A percentile compares a stretch with the other conserved stretches of the same genome.
phyloP scores from a whole-genome alignment of 73 alveolate species.

The Stentor roeselii region DNA sequence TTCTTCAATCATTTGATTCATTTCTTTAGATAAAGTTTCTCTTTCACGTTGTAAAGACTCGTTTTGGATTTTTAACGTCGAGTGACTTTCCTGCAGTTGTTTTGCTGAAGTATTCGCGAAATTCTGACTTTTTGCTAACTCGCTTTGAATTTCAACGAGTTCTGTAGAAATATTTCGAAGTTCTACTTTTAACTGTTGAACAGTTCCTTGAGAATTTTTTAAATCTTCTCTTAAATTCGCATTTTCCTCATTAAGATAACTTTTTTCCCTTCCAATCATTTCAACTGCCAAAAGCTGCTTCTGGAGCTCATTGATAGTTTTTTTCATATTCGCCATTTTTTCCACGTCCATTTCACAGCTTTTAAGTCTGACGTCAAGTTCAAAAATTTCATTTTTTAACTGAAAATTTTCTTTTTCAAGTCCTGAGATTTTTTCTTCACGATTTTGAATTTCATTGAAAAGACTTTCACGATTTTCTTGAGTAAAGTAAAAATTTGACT shows the following conservation, averaged over 20 bases:
- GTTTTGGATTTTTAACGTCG: too few species aligned
- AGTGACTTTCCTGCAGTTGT: background rate
- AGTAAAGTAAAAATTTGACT: background rate
- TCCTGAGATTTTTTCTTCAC: background rate
- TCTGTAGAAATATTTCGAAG: background rate
- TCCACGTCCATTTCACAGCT: background rate
- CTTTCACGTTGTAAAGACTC: background rate
- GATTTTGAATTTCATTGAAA: background rate
- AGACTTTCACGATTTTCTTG: background rate
- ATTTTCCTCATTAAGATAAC: background rate
- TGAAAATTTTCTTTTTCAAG: background rate
- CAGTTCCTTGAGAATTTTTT: background rate
- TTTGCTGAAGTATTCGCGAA: background rate
- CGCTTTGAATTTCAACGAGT: background rate
- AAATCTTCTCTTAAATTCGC: background rate
- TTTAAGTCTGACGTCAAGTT: slow-evolving; percentile 3
- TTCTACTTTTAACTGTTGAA: slow-evolving; percentile 8
- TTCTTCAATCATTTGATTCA: background rate
- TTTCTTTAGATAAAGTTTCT: background rate
- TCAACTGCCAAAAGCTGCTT: background rate
- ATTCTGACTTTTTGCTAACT: background rate
- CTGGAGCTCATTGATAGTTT: background rate
- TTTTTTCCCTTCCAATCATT: background rate
- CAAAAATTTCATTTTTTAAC: background rate
- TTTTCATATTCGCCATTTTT: background rate